Evolutionary conservation across 1,284 basidiomycete genomes (phyloP).

Genomic region (Termitomyces sp.): DNA sequence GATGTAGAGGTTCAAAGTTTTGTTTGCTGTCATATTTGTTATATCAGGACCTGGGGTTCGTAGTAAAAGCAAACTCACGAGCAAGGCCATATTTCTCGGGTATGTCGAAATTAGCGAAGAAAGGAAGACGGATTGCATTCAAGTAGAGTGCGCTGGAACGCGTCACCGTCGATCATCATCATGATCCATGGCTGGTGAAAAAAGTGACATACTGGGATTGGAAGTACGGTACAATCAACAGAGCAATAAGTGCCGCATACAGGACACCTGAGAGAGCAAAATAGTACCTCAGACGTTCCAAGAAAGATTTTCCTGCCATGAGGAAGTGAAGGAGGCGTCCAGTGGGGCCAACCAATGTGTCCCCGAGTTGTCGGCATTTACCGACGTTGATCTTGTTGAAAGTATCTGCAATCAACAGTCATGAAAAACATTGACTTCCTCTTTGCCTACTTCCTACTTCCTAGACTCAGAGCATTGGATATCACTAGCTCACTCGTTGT

Average conservation of each 20-base stretch:
- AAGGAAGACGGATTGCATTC: conserved; percentile 63
- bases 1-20: conserved; percentile 71
- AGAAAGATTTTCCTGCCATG: conserved; percentile 14
- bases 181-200: background rate
- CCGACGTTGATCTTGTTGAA: too few relatives aligned
- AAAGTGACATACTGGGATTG: conserved; percentile 64
- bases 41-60: background rate
- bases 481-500: too few relatives aligned
- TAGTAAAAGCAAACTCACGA: conserved; percentile 48
- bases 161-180: too few relatives aligned
- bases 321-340: background rate
- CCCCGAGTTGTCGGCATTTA: too few relatives aligned
- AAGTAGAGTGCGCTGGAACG: conserved; percentile 46
- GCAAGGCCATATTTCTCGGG: conserved; percentile 81
- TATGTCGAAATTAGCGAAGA: conserved; percentile 55
- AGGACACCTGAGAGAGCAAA: conserved; percentile 41
- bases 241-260: conserved; percentile 51
- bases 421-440: too few relatives aligned
- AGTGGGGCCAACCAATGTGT: too few relatives aligned
- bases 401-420: too few relatives aligned
- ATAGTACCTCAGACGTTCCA: conserved; percentile 27
- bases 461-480: too few relatives aligned
- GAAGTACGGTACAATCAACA: conserved; percentile 58
- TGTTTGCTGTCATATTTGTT: conserved; percentile 51
- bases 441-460: too few relatives aligned